These are phyloP conservation scores for Vaccinium macrocarpon DNA, from an alignment of 148 eudicot species.

Conservation along the genomic window DNA sequence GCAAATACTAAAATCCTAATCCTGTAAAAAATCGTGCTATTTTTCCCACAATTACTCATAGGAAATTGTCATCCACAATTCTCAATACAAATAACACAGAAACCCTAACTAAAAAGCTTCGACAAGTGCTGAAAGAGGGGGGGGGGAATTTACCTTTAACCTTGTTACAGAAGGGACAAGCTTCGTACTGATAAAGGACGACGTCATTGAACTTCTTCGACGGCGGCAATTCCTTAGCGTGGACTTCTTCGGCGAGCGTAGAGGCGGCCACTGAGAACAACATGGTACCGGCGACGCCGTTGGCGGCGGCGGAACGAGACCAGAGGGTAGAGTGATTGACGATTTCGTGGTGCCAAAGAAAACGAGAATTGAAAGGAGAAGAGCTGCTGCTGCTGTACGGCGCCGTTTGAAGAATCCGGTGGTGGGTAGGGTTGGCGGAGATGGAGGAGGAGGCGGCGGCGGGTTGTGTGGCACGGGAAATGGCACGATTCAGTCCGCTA, in stretches of 20 bases:
- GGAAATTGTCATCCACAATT: neutral
- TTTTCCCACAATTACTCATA: neutral
- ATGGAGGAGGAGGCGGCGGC: conserved; percentile 16
- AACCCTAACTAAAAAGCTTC: neutral
- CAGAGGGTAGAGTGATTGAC: neutral
- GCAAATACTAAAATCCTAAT: neutral
- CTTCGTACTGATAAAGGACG: conserved; percentile 91
- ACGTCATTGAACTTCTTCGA: conserved; percentile 46
- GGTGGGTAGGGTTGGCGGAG: conserved; percentile 11
- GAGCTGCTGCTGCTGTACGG: conserved; percentile 21
- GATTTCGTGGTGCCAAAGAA: conserved; percentile 17
- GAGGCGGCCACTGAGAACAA: conserved; percentile 52
- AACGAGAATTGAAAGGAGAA: conserved; percentile 21
- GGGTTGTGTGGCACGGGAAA: conserved; percentile 23
- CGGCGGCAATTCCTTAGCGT: conserved; percentile 48
- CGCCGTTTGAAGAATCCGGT: conserved; percentile 27
- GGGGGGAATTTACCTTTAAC: conserved; percentile 98
- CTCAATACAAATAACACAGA: neutral
- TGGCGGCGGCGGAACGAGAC: conserved; percentile 18
- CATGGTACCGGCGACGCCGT: conserved; percentile 32
- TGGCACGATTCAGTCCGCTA: conserved; percentile 29
- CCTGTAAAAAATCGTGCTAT: neutral
- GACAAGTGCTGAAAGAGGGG: neutral
- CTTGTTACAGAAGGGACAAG: conserved; percentile 97
- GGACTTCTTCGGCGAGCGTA: conserved; percentile 36